Base-by-base conservation (phyloP, 2,329 filamentous ascomycete species). In the Colletotrichum siamense region DNA sequence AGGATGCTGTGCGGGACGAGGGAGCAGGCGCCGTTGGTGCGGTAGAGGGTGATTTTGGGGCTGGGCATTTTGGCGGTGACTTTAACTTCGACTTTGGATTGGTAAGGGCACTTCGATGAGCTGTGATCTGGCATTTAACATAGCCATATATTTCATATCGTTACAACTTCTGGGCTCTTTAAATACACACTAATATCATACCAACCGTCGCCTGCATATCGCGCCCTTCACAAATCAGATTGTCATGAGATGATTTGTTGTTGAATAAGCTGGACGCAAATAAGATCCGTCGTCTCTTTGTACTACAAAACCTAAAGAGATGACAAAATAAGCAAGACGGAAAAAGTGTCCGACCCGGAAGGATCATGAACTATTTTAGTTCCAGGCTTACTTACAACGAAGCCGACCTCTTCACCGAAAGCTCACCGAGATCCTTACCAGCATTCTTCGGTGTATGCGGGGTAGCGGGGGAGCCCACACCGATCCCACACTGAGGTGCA, bases 1-100 rank as follows among this genome's bases (percentile, higher is more conserved):
- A 86, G 79, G n/a, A 86, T 68, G 2, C 79, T 72, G 32, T 84
- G 81, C 0, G 82, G 75, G 6, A 80, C 79, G 1, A 84, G 32
- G 10, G 84, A 80, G 70, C 83, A 85, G 8, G 83, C 69, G 26
- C 82, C 82, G 28, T 82, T 78, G 28, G 59, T 71, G 15, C 77
- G 77, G 74, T 84, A 86, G 8, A 85, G 80, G 10, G 79, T 82
- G 1, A 83, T n/a, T 0, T 61, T 10, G 75, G 34, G 69, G 4
- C 4, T 34, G 2, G 81, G 59, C 69, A 81, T 78, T 7, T 70
- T 79, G 10, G 18, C 34, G 36, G 32, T 4, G 10, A 1, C 7
- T 28, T 28, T 28, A 6, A 1, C 7, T 28, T 28, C 8, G 8
- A 28, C 8, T 10, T 30, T 4, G 12, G 32, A 34, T 34, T 34